phyloP scores from a whole-genome alignment of 2,329 filamentous ascomycete genomes.

The Colletotrichum sp. region DNA sequence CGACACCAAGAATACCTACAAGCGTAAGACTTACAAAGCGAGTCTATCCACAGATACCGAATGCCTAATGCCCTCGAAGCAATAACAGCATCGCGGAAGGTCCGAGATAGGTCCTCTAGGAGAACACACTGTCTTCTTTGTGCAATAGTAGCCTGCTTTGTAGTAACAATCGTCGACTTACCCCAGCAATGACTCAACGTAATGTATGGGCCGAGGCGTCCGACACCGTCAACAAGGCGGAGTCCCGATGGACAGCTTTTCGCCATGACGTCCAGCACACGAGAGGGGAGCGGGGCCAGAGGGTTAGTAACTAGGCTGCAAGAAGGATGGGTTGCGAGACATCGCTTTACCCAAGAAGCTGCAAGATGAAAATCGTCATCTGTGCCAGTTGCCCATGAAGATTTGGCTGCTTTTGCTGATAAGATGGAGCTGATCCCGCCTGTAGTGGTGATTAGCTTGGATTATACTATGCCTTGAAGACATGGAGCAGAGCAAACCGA shows the following conservation, averaged over 20 bases:
- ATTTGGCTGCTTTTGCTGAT: accelerated
- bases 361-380: neutral
- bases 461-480: no score
- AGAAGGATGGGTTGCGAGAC: neutral
- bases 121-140: accelerated
- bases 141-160: accelerated
- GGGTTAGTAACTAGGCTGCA: neutral
- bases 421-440: accelerated
- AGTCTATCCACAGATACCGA: neutral
- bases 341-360: neutral
- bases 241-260: accelerated
- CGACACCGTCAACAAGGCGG: neutral
- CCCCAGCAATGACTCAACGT: neutral
- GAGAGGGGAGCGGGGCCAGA: neutral
- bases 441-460: no score
- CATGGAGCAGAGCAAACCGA: no score
- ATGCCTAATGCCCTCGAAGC: accelerated
- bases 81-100: neutral
- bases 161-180: neutral
- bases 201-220: accelerated
- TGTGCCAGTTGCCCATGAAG: neutral
- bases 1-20: no score
- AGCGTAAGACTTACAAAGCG: neutral
- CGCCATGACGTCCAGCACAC: neutral
- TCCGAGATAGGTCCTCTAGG: neutral